A percentile compares a stretch with the other conserved stretches of the same genome.
Conservation (phyloP, 176 grass and related monocot species). For the Hordeum vulgare region MorexV3_pseudomolecules_assembly NC_058520.1:503884690-503885189, state of each 20-base stretch:
- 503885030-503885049: slow-evolving; percentile 52
- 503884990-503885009: not conserved
- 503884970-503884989: not conserved
- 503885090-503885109: slow-evolving; percentile 40
- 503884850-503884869: not conserved
- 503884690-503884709: too few relatives aligned
- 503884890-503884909: not conserved
- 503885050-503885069: slow-evolving; percentile 36
- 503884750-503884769: slow-evolving; percentile 62
- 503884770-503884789: slow-evolving; percentile 41
- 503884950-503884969: not conserved
- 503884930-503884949: not conserved
- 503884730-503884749: slow-evolving; percentile 38
- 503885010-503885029: slow-evolving; percentile 9
- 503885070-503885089: slow-evolving; percentile 39
- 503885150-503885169: slow-evolving; percentile 6
- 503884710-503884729: too few relatives aligned
- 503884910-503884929: not conserved
- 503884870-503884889: not conserved
- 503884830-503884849: not conserved
- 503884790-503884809: slow-evolving; percentile 56
- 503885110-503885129: not conserved
- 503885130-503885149: not conserved
- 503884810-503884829: slow-evolving; percentile 27
- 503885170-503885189: not conserved